Conservation (phyloP, 1,139 yeast genomes). For the Yamadazyma buinensis region DNA sequence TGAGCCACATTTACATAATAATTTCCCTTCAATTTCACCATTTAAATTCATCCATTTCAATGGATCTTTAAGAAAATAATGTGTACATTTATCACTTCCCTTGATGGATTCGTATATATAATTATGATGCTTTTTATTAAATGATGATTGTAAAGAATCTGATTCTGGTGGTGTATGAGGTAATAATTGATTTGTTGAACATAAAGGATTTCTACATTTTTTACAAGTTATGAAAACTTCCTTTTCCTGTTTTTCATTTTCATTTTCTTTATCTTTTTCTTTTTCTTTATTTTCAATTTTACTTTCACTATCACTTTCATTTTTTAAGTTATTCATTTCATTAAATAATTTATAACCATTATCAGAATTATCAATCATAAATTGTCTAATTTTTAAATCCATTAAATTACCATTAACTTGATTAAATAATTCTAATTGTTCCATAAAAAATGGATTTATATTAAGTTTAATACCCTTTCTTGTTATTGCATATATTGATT, state of each 20-base stretch:
- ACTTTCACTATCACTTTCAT: background rate
- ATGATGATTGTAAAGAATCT: constrained; percentile 58
- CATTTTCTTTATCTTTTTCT: background rate
- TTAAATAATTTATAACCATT: constrained; percentile 11
- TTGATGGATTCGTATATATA: constrained; percentile 48
- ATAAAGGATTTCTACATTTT: constrained; percentile 61
- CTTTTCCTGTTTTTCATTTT: background rate
- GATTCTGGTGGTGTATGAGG: constrained; percentile 59
- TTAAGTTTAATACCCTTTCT: constrained; percentile 56
- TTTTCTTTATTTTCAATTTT: too few relatives aligned
- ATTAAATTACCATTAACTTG: constrained; percentile 26
- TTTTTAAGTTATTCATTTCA: background rate
- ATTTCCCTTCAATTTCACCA: constrained; percentile 78
- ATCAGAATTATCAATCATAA: constrained; percentile 22
- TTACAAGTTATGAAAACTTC: constrained; percentile 50
- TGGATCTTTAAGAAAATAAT: constrained; percentile 76
- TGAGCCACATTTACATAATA: constrained; percentile 68
- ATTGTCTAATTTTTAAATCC: constrained; percentile 24
- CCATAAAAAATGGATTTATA: constrained; percentile 65
- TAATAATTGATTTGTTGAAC: constrained; percentile 47
- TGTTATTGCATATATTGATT: constrained; percentile 69
- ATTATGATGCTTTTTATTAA: constrained; percentile 56
- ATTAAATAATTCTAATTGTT: constrained; percentile 64
- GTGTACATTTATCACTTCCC: constrained; percentile 70
- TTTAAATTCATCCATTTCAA: constrained; percentile 90